Conservation (phyloP, 2,329 filamentous ascomycete species). For the Apiospora aurea region DNA sequence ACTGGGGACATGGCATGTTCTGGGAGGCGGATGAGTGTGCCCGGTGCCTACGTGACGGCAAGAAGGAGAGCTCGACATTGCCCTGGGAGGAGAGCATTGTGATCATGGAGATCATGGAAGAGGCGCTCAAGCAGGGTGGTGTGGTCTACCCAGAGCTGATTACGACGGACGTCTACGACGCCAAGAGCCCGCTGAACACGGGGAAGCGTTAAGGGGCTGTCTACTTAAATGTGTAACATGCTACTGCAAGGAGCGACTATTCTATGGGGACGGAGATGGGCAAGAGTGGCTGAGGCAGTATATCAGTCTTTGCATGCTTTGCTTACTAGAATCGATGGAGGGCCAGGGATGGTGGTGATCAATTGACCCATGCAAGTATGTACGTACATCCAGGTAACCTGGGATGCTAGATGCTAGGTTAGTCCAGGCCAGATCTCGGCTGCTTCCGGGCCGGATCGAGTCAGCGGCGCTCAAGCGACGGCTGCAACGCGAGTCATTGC, state of each 20-base stretch:
- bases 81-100: conserved; percentile 79
- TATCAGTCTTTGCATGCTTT: conserved; percentile 6
- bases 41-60: conserved; percentile 76
- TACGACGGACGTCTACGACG: conserved; percentile 64
- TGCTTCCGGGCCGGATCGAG: conserved; percentile 17
- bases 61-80: conserved; percentile 75
- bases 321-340: conserved; percentile 2
- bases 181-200: conserved; percentile 68
- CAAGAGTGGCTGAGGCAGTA: neutral
- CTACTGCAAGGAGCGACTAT: neutral
- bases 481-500: conserved; percentile 9
- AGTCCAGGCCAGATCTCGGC: conserved; percentile 3
- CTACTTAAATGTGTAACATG: neutral
- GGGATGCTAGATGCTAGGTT: neutral
- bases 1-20: conserved; percentile 82
- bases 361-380: conserved; percentile 21
- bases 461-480: neutral
- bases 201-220: conserved; percentile 41
- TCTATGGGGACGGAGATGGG: neutral
- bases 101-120: conserved; percentile 80
- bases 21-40: conserved; percentile 86
- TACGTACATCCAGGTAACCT: neutral
- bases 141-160: conserved; percentile 63
- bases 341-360: neutral
- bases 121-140: conserved; percentile 59